Evolutionary conservation across 2,329 filamentous ascomycete species (phyloP).

Genomic region (Coniochaeta sp.): DNA sequence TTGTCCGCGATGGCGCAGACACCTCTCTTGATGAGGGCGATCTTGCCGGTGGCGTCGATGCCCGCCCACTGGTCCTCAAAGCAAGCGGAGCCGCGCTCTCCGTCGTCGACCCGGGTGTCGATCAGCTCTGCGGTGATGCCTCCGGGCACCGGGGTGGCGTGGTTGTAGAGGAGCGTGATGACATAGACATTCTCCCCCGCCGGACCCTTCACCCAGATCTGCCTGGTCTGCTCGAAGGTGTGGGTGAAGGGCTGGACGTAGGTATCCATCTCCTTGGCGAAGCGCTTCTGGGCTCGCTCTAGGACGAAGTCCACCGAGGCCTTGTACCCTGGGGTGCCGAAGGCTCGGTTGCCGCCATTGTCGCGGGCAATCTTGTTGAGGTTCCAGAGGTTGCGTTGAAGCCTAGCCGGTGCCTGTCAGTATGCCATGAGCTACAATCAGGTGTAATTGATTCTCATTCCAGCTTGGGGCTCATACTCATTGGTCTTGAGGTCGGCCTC

Average conservation of each 20-base stretch:
- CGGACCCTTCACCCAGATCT: slow-evolving; percentile 36
- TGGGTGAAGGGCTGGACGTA: slow-evolving; percentile 39
- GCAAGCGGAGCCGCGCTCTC: slow-evolving; percentile 31
- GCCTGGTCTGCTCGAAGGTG: slow-evolving; percentile 32
- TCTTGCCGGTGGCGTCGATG: slow-evolving; percentile 34
- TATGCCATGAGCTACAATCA: too few relatives aligned
- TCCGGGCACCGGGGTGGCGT: slow-evolving; percentile 30
- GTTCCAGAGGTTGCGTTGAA: slow-evolving; percentile 46
- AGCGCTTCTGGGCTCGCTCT: slow-evolving; percentile 31
- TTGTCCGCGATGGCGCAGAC: slow-evolving; percentile 34
- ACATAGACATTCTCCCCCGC: slow-evolving; percentile 36
- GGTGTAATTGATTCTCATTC: background rate
- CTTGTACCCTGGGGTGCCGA: slow-evolving; percentile 51
- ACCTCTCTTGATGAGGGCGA: slow-evolving; percentile 38
- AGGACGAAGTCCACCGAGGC: slow-evolving; percentile 52
- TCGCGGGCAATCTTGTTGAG: slow-evolving; percentile 46
- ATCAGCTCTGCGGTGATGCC: slow-evolving; percentile 25
- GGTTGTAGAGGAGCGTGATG: slow-evolving; percentile 38
- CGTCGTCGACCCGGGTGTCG: slow-evolving; percentile 25
- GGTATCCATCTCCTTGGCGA: slow-evolving; percentile 34
- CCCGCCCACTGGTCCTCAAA: slow-evolving; percentile 36
- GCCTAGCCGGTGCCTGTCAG: slow-evolving; percentile 26
- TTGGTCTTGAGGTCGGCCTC: slow-evolving; percentile 30
- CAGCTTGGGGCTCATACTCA: slow-evolving; percentile 25
- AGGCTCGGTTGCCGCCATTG: slow-evolving; percentile 54